Base-by-base conservation (phyloP, 2,329 filamentous ascomycete genomes). In the Sclerotinia spermophila region DNA sequence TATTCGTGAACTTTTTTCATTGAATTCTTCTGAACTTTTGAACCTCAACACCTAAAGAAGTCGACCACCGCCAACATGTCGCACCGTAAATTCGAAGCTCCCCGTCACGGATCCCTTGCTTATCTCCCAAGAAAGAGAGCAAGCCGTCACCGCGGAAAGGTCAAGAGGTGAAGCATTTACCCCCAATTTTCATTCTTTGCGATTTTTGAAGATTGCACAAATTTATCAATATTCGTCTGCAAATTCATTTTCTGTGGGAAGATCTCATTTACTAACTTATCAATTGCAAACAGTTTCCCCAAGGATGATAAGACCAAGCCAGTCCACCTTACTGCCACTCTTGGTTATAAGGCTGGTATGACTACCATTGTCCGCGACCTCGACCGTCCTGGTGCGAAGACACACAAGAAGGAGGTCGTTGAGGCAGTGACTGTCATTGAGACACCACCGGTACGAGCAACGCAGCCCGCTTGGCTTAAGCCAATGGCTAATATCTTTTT, bases 301-400 rank as follows among this genome's bases (percentile, higher is more conserved):
- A 98, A 98, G 92, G 96, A 99, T 92, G 94, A 99, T 89, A 87
- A 94, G 82, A 98, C 98, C 92, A 97, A 98, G 91, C 93, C 94
- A 81, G 93, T 97, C 84, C 96, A 99, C 89, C 90, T 99, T 81
- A 99, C 96, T 76, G 96, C 96, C 82, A 86, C 93, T 82, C 94
- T 98, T 91, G 96, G 96, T 84, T 99, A 99, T 91, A 99, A 99
- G 93, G 96, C 96, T 83, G 96, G 96, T 84, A 99, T 99, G 96
- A 97, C 94, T 84, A 99, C 96, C 81, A 96, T 98, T 85, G 96
- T 99, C 84, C 95, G 96, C 86, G 77, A 79, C 85, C 90, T 98
- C 84, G 96, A 99, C 90, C 92, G 96, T 85, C 96, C 96, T 78
- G 96, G 96, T 85, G 96, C 96, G 81, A 99, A 99, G 91, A 90